Conservation (phyloP, 768 basidiomycete species). For the Tremella mesenterica region DNA sequence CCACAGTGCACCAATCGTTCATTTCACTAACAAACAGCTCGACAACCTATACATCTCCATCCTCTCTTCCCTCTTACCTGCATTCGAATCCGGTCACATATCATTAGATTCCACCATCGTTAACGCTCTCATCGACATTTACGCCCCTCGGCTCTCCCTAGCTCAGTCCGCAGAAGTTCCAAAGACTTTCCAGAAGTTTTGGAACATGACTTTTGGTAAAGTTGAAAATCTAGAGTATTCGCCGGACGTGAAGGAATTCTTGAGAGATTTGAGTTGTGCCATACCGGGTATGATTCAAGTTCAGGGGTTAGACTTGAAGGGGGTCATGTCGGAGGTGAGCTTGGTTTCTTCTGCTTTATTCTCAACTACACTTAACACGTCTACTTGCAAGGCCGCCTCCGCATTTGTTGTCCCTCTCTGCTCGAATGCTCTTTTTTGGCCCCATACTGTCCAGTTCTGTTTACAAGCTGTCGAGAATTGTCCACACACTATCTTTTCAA, state of each 20-base stretch:
- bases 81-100: slow-evolving; percentile 13
- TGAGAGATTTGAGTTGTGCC: slow-evolving; percentile 20
- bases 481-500: too few species aligned
- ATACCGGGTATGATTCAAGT: slow-evolving; percentile 29
- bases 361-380: too few species aligned
- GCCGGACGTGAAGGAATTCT: slow-evolving; percentile 22
- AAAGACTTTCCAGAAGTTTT: slow-evolving; percentile 28
- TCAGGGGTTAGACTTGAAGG: slow-evolving; percentile 9
- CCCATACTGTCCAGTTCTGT: too few species aligned
- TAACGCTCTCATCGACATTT: slow-evolving; percentile 20
- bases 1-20: slow-evolving; percentile 18
- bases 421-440: too few species aligned
- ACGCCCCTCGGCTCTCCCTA: slow-evolving; percentile 24
- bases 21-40: slow-evolving; percentile 13
- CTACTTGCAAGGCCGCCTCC: too few species aligned
- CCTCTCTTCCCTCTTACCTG: slow-evolving; percentile 9
- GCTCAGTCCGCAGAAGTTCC: slow-evolving; percentile 16
- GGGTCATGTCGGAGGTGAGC: slow-evolving; percentile 13
- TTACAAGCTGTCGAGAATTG: too few species aligned
- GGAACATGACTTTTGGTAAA: slow-evolving; percentile 12
- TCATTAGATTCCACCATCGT: slow-evolving; percentile 12
- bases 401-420: too few species aligned
- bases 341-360: neutral
- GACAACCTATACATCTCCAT: slow-evolving; percentile 26
- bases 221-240: slow-evolving; percentile 9